Base-by-base conservation (phyloP, 1,284 basidiomycete genomes). In the Irpex sp. region DNA sequence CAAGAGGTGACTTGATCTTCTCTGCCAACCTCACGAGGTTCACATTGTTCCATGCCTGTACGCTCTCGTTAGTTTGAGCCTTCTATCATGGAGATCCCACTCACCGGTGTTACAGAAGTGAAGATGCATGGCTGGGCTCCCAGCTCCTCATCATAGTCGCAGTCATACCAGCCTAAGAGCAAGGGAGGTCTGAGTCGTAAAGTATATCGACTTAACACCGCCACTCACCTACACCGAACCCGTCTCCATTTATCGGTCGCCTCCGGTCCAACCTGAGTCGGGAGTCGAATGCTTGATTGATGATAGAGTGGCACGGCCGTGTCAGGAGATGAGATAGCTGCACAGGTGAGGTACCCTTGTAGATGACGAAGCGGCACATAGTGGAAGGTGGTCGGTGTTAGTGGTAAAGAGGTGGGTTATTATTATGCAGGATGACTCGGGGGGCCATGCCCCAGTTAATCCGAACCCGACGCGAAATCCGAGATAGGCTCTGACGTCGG, bases 211-310 rank as follows among this genome's bases (percentile, higher is more conserved):
- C 5, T 6, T 46, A n/a, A 11, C 39, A n/a, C 39, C 11, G 39
- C 39, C 39, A 85, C 92, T 75, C 78, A 85, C 95, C 95, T 33
- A 99, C 94, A 37, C 97, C 97, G 72, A 98, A 98, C 0, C 97
- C 97, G 74, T 99, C 97, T 26, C 95, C 95, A 70, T 96, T 96
- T 78, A 96, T 94, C 8, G 94, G 94, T 63, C 93, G 78, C 63
- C 90, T 82, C 66, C 79, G 82, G 68, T 95, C 92, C 64, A 97
- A 77, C 17, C 95, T 86, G 36, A 97, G 80, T 19, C 94, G 85
- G 43, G 93, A 94, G 77, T 97, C 95, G 71, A 95, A 95, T 0
- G 95, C 94, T 73, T 97, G 95, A 74, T 96, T 96, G 74, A 95
- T 95, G 78, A 98, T 98, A 11, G 93, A 95, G 78, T 98, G 96